Percentiles rank a stretch among this genome's conserved stretches.
These are phyloP conservation scores for Hyphodiscus sp. DNA, from an alignment of 2,329 filamentous ascomycete genomes.

Conservation along the genomic window DNA sequence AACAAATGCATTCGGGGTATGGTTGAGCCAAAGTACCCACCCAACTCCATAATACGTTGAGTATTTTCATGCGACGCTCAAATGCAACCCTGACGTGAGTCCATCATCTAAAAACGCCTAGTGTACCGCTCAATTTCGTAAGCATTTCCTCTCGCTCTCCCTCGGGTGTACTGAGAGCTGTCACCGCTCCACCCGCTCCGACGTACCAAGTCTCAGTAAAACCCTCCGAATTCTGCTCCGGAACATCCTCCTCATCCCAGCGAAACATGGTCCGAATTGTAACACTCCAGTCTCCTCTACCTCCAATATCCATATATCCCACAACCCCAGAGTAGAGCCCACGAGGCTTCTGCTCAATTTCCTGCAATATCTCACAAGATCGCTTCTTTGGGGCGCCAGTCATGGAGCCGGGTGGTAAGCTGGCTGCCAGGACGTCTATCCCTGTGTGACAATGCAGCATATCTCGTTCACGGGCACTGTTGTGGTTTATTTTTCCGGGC, in stretches of 20 bases:
- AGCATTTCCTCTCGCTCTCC: conserved; percentile 91
- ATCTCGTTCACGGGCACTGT: not conserved
- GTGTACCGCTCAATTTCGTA: conserved; percentile 46
- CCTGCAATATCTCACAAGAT: conserved; percentile 73
- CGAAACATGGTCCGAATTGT: conserved; percentile 77
- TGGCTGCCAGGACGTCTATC: conserved; percentile 68
- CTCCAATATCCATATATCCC: conserved; percentile 82
- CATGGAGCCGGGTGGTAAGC: conserved; percentile 88
- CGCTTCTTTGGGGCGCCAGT: conserved; percentile 93
- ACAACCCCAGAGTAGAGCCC: conserved; percentile 84
- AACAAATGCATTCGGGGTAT: conserved; percentile 3
- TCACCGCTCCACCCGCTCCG: conserved; percentile 87
- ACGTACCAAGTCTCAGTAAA: conserved; percentile 65
- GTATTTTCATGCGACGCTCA: conserved; percentile 1
- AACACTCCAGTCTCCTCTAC: conserved; percentile 84
- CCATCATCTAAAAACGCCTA: conserved; percentile 21
- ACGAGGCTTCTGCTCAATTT: conserved; percentile 59
- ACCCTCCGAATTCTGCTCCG: conserved; percentile 20
- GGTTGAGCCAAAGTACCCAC: not conserved
- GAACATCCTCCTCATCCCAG: conserved; percentile 53
- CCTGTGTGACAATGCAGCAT: conserved; percentile 44
- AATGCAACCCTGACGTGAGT: not conserved
- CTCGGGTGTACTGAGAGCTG: conserved; percentile 69
- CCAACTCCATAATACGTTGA: conserved; percentile 4
- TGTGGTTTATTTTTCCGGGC: not conserved